These are phyloP conservation scores for Ophiostoma piceae DNA, from an alignment of 2,329 filamentous ascomycete species.

Conservation along the genomic window DNA sequence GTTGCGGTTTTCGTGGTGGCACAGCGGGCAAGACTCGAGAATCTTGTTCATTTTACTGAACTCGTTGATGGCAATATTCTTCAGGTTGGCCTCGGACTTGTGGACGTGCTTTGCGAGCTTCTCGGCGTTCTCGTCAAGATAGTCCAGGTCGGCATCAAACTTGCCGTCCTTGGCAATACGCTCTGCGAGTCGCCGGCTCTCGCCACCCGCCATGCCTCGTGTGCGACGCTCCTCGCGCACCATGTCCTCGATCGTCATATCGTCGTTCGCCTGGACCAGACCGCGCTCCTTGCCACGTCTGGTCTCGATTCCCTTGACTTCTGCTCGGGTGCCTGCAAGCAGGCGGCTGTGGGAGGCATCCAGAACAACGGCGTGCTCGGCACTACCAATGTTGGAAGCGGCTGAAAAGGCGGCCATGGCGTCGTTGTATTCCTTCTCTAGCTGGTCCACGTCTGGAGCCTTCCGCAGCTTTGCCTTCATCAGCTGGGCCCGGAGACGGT, in stretches of 20 bases:
- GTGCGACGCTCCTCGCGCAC: conserved; percentile 88
- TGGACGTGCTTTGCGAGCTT: conserved; percentile 84
- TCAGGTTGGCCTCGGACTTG: conserved; percentile 80
- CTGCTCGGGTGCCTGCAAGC: conserved; percentile 66
- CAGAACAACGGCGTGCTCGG: conserved; percentile 68
- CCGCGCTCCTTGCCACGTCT: conserved; percentile 81
- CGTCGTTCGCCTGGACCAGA: conserved; percentile 80
- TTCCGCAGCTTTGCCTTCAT: conserved; percentile 90
- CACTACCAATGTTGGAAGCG: conserved; percentile 37
- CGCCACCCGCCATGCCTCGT: conserved; percentile 68
- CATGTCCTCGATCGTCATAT: conserved; percentile 97
- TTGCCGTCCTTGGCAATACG: conserved; percentile 89
- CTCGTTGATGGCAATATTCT: conserved; percentile 79
- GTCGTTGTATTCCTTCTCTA: conserved; percentile 79
- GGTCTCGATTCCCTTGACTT: conserved; percentile 72
- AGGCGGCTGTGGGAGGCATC: conserved; percentile 85
- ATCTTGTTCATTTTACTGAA: conserved; percentile 85
- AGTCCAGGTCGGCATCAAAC: conserved; percentile 89
- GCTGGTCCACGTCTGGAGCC: conserved; percentile 64
- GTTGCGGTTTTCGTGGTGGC: conserved; percentile 78
- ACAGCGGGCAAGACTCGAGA: conserved; percentile 82
- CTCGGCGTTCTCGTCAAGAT: conserved; percentile 92
- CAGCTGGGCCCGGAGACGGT: conserved; percentile 85
- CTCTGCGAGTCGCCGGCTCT: conserved; percentile 78
- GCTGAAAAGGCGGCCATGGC: conserved; percentile 58